Evolutionary conservation across 2,329 filamentous ascomycete genomes (phyloP), one percentile per base, ranked within the genome.

Genomic region (Cercospora sp.): DNA sequence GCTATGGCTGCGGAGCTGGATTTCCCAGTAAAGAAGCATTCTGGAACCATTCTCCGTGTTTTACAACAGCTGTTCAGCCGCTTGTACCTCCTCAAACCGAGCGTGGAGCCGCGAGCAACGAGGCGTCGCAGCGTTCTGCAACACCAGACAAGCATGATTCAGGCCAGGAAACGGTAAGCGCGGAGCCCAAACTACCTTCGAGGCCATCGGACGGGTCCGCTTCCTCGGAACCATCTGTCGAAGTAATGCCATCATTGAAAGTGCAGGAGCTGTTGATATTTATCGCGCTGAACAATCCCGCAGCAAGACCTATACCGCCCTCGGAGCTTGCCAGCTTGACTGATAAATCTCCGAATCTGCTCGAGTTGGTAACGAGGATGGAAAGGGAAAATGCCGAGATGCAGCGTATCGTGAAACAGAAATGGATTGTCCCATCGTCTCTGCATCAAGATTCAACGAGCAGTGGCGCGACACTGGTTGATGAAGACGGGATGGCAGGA

Each of bases 21-120:
- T 31, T 58, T 13, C 39, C 26, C 28, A 28, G 39, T 18, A 33
- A 20, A n/a, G 13, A 63, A n/a, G 18, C 12, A 8, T 64, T 64
- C 33, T 64, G 62, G 62, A 39, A 20, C 4, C 62, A 64, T 36
- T n/a, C 18, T 57, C 62, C 62, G 9, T 64, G 62, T 51, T 64
- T 64, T 13, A 64, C 62, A 4, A 64, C 31, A 8, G 18, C 30
- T 26, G 51, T 33, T 3, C 31, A 39, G 33, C 36, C 36, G 30
- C 7, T 18, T 26, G 31, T 16, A 26, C 1, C 3, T 28, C 10
- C 59, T 45, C 18, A n/a, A 36, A 3, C 2, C 36, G 2, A 36
- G 26, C 18, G 23, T 39, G 36, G 8, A 45, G 23, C 13, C 36
- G 6, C 36, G 20, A 5, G 16, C 5, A 26, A 61, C 2, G 10